Conservation (phyloP, 495 filamentous ascomycete genomes). For the Friedmanniomyces endolithicus region DNA sequence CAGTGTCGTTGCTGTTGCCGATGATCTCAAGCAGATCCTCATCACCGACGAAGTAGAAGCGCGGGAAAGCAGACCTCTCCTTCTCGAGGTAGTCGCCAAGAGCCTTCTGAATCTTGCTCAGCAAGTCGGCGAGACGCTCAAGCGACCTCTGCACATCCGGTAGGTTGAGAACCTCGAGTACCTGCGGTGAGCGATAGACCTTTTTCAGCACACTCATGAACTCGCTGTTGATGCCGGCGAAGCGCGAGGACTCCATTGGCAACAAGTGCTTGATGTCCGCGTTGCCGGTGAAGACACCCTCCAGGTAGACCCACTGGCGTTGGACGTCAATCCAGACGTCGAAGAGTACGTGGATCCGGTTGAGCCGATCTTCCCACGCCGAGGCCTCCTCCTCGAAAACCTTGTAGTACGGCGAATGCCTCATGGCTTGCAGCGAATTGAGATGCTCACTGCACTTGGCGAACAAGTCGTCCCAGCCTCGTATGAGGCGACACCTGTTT, state of each 20-base stretch:
- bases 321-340: constrained; percentile 99
- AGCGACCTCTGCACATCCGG: constrained; percentile 89
- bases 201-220: constrained; percentile 98
- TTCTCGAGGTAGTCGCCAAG: constrained; percentile 97
- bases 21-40: constrained; percentile 99
- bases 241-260: constrained; percentile 86
- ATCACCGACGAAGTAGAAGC: constrained; percentile 98
- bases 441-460: constrained; percentile 96
- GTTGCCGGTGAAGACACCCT: constrained; percentile 96
- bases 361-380: constrained; percentile 94
- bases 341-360: constrained; percentile 91
- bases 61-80: constrained; percentile 89
- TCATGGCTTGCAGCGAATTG: constrained; percentile 96
- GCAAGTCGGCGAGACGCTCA: constrained; percentile 81
- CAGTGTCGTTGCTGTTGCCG: constrained; percentile 93
- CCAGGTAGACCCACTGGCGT: constrained; percentile 97
- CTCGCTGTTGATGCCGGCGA: constrained; percentile 97
- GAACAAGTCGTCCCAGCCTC: constrained; percentile 96
- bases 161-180: constrained; percentile 90
- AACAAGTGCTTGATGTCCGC: constrained; percentile 97
- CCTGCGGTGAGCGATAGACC: constrained; percentile 84
- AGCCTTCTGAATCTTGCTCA: constrained; percentile 99
- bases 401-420: constrained; percentile 96
- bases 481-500: constrained; percentile 91
- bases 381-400: constrained; percentile 97